A percentile compares a stretch with the other conserved stretches of the same genome.
phyloP scores from a whole-genome alignment of 805 yeast genomes.

The Teunomyces gatunensis region DNA sequence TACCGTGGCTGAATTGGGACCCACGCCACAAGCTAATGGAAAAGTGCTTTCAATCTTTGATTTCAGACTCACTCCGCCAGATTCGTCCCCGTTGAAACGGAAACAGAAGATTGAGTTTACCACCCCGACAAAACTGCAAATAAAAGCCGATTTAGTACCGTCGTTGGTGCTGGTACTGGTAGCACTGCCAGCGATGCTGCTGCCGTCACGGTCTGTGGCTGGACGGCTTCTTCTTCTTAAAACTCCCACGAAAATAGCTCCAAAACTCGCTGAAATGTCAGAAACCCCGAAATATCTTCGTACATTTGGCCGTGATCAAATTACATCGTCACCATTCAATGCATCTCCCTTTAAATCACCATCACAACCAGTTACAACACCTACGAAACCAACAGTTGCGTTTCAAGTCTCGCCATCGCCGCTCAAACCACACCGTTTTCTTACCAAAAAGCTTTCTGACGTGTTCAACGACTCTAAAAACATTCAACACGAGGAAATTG shows the following conservation, averaged over 20 bases:
- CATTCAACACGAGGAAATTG: constrained; percentile 20
- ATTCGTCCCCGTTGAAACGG: constrained; percentile 37
- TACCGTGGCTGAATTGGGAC: constrained; percentile 55
- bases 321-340: constrained; percentile 5
- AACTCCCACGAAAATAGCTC: not conserved
- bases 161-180: no score
- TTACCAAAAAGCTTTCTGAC: constrained; percentile 37
- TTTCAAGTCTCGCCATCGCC: constrained; percentile 49
- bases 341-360: not conserved
- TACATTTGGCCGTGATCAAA: constrained; percentile 5
- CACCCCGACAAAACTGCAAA: constrained; percentile 31
- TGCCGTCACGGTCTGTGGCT: constrained; percentile 1
- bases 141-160: not conserved
- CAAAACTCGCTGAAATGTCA: not conserved
- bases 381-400: constrained; percentile 9
- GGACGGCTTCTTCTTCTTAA: constrained; percentile 5
- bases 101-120: constrained; percentile 19
- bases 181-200: no score
- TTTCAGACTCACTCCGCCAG: constrained; percentile 43
- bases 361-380: constrained; percentile 1
- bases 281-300: constrained; percentile 26
- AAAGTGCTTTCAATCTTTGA: constrained; percentile 74
- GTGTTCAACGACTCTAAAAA: constrained; percentile 46
- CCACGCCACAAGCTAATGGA: constrained; percentile 85
- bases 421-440: constrained; percentile 32